These are phyloP conservation scores for Suillus bovinus DNA, from an alignment of 768 basidiomycete genomes.

Conservation along the genomic window DNA sequence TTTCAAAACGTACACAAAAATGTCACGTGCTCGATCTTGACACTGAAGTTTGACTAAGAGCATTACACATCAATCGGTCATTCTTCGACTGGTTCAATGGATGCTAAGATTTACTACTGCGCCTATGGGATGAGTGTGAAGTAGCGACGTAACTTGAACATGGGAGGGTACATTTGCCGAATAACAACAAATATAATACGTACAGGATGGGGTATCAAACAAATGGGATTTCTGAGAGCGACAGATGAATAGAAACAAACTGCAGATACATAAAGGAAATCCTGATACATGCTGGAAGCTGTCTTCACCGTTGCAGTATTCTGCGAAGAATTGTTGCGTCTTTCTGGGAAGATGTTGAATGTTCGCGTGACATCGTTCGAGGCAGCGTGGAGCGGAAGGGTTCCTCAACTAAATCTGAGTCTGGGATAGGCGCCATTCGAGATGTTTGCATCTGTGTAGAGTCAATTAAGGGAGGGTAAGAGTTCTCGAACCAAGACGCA, in stretches of 20 bases:
- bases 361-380: constrained; percentile 33
- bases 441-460: constrained; percentile 61
- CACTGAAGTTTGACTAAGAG: neutral
- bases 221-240: constrained; percentile 20
- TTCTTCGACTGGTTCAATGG: neutral
- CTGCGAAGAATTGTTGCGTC: constrained; percentile 51
- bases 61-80: neutral
- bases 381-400: constrained; percentile 35
- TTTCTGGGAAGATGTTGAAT: constrained; percentile 32
- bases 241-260: constrained; percentile 21
- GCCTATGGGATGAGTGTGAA: neutral
- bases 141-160: neutral
- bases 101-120: constrained; percentile 1
- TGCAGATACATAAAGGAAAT: constrained; percentile 31
- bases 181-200: constrained; percentile 22
- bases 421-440: constrained; percentile 56
- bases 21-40: neutral
- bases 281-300: constrained; percentile 19
- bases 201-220: constrained; percentile 39
- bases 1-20: neutral
- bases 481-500: constrained; percentile 29
- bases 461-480: constrained; percentile 6
- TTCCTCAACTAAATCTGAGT: constrained; percentile 41
- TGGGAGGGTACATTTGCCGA: constrained; percentile 6
- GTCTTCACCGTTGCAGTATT: constrained; percentile 45